Evolutionary conservation across 352 stramenopile genomes (phyloP), one percentile per base, ranked within the genome.

Genomic region (Elongisporangium senticosum): DNA sequence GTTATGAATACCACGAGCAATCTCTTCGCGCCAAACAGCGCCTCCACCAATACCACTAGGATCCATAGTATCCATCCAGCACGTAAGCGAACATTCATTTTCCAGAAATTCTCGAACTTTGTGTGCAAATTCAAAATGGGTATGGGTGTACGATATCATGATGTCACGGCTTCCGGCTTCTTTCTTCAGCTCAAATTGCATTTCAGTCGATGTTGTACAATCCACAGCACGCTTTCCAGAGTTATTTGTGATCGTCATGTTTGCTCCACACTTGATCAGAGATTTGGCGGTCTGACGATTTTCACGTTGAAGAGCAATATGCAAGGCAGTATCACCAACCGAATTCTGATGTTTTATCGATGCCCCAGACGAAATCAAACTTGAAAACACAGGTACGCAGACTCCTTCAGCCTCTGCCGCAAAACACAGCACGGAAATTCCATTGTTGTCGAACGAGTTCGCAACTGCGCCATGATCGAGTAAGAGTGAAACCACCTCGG

Each of bases 31-130:
- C 84, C 84, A 93, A 6, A 93, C 79, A 0, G 79, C 79, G 39
- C 82, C 83, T 13, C 83, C 84, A 17, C 80, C 80, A 22, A 93
- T 91, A 20, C 79, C 83, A 39, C 73, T 87, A 6, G 81, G 82
- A 53, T 93, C 82, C 82, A 91, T 92, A 19, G 77, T 86, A 63
- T 93, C 84, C 78, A 94, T 87, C 82, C 80, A 91, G 53, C 79
- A 90, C 19, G 84, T 92, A 4, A 90, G 56, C 33, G 75, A 65
- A 14, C 74, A 77, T 19, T 79, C 57, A 19, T 69, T 79, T 62
- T 90, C 81, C 10, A 92, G 57, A 59, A 74, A 72, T 52, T 90
- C 74, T 13, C 83, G 82, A 49, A 94, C 67, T 43, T 67, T 69
- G 23, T 79, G 70, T 1, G 84, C 84, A 13, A 93, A 72, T 22